Evolutionary conservation across 1,284 basidiomycete species (phyloP).

Genomic region (Ustilago bromivora): DNA sequence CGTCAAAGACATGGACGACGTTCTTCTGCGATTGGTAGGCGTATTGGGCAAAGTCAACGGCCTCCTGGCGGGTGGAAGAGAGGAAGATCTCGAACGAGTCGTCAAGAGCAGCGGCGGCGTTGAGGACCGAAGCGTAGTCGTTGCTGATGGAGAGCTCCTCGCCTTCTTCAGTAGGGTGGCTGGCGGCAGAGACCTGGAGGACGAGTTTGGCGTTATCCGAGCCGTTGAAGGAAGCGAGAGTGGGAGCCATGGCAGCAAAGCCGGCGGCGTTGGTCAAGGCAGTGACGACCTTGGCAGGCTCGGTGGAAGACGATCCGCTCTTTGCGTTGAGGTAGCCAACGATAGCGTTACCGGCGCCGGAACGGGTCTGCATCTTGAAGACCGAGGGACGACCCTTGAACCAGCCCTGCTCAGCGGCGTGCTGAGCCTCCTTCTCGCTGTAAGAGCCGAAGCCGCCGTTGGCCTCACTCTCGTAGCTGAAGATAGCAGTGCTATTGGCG

Average conservation of each 20-base stretch:
- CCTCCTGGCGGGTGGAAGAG: constrained; percentile 64
- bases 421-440: constrained; percentile 58
- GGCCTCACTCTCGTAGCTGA: constrained; percentile 67
- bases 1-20: constrained; percentile 68
- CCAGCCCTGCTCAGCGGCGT: constrained; percentile 45
- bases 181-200: constrained; percentile 66
- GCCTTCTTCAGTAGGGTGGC: constrained; percentile 52
- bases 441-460: constrained; percentile 64
- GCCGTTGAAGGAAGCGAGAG: constrained; percentile 54
- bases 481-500: constrained; percentile 61
- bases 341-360: constrained; percentile 76
- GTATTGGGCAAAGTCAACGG: constrained; percentile 64
- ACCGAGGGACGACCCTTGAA: constrained; percentile 58
- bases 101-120: constrained; percentile 60
- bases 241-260: constrained; percentile 65
- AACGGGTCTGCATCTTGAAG: constrained; percentile 67
- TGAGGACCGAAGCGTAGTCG: constrained; percentile 66
- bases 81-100: constrained; percentile 64
- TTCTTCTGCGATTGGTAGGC: constrained; percentile 58
- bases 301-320: constrained; percentile 44
- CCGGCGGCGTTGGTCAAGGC: constrained; percentile 67
- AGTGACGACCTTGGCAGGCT: constrained; percentile 55
- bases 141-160: constrained; percentile 60
- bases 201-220: constrained; percentile 61
- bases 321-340: constrained; percentile 63